Evolutionary conservation across 1,139 yeast species (phyloP).

Genomic region (Hemisphaericaspora lyxosophila): DNA sequence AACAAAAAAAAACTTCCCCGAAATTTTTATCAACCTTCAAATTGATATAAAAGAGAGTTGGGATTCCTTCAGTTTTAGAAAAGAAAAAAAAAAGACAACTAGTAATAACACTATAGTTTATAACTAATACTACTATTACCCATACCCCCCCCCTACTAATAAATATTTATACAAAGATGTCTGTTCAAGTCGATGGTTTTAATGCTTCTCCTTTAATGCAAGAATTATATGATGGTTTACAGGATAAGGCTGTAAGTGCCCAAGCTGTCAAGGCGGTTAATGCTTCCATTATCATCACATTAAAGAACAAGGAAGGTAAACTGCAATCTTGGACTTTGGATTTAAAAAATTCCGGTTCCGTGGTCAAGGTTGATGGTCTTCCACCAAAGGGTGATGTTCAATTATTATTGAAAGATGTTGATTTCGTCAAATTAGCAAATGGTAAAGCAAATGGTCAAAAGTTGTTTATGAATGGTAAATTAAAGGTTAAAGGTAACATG

Average conservation of each 20-base stretch:
- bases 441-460: slow-evolving; percentile 86
- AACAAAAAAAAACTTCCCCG: too few relatives aligned
- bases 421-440: slow-evolving; percentile 65
- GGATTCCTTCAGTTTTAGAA: too few relatives aligned
- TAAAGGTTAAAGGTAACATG: slow-evolving; percentile 85
- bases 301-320: slow-evolving; percentile 67
- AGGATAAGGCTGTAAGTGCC: slow-evolving; percentile 38
- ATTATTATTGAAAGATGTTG: slow-evolving; percentile 61
- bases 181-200: slow-evolving; percentile 48
- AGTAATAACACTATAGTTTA: too few relatives aligned
- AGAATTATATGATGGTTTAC: slow-evolving; percentile 41
- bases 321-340: slow-evolving; percentile 71
- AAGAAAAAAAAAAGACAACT: too few relatives aligned
- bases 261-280: slow-evolving; percentile 54
- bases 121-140: not conserved
- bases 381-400: slow-evolving; percentile 66
- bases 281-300: slow-evolving; percentile 65
- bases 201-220: slow-evolving; percentile 49
- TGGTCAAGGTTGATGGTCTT: slow-evolving; percentile 49
- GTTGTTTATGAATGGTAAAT: slow-evolving; percentile 79
- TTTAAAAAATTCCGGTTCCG: slow-evolving; percentile 61
- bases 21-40: too few relatives aligned
- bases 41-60: too few relatives aligned
- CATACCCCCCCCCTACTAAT: not conserved
- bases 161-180: slow-evolving; percentile 22